Evolutionary conservation across 2,329 filamentous ascomycete genomes (phyloP).

Genomic region (Ceratocystis harringtonii): DNA sequence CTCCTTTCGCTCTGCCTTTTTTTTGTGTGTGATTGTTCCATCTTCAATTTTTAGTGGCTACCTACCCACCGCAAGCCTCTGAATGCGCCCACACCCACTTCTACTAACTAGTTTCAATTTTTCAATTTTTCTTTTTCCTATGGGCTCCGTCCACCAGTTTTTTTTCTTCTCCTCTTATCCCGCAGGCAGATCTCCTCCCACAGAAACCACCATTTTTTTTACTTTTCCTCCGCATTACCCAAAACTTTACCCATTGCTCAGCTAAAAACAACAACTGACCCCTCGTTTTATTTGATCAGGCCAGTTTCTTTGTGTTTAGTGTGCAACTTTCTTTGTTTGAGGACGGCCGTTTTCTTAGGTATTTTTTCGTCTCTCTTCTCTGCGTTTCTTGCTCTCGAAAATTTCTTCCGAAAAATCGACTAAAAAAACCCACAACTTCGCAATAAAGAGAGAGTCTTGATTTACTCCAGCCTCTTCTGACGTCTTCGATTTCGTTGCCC

Average conservation of each 20-base stretch:
- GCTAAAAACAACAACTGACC: conserved; percentile 6
- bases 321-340: conserved; percentile 1
- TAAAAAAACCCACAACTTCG: conserved; percentile 10
- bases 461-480: conserved; percentile 12
- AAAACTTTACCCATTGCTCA: conserved; percentile 8
- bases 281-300: conserved; percentile 6
- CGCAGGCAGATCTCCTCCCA: conserved; percentile 15
- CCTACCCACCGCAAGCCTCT: neutral
- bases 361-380: conserved; percentile 1
- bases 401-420: conserved; percentile 16
- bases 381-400: conserved; percentile 13
- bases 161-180: conserved; percentile 13
- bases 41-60: conserved; percentile 6
- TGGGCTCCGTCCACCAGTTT: conserved; percentile 11
- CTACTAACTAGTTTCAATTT: conserved; percentile 10
- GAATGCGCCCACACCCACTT: conserved; percentile 14
- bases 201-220: conserved; percentile 12
- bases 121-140: conserved; percentile 8
- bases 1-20: conserved; percentile 1
- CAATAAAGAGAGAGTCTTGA: conserved; percentile 4
- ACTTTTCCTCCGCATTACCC: conserved; percentile 8
- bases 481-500: conserved; percentile 1
- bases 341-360: neutral
- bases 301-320: conserved; percentile 5
- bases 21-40: conserved; percentile 5